Evolutionary conservation across 371 early-diverging fungal genomes (phyloP), one percentile per base, ranked within the genome.

Genomic region (Mortierella sp.): DNA sequence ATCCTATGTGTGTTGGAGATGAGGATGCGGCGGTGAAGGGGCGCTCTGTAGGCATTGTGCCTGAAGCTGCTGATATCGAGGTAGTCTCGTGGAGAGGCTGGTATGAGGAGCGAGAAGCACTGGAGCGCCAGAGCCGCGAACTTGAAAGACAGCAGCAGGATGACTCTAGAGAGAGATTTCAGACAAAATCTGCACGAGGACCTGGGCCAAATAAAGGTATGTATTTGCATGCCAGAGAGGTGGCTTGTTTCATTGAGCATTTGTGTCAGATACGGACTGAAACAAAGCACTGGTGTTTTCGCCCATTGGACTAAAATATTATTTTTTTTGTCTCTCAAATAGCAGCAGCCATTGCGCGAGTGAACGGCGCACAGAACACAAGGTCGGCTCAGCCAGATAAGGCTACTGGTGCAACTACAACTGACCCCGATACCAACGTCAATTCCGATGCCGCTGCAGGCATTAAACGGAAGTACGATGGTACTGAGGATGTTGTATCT

Each of bases 61-160:
- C 61, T 1, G 72, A 71, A 43, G 75, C 75, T 16, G 80, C 80
- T 2, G n/a, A 71, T 11, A 79, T 79, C 39, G 80, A 79, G 30
- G 47, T 79, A 28, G 28, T 79, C 0, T 26, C 75, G 1, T 79
- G 80, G 80, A 74, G 68, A 59, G 60, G 52, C 18, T 79, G 80
- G 80, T 71, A 68, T 49, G 72, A 71, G 0, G 74, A 79, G 11
- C 47, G 71, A n/a, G 75, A 74, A 49, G 75, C 39, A 3, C 45
- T n/a, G 11, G 75, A 74, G 22, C 61, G 75, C 1, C 72, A 66
- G 60, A 24, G 47, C 30, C 70, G 79, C 5, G 69, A 68, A 10
- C 18, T 39, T n/a, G 59, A 22, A 3, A 49, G 22, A 52, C 40
- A 60, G 55, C 68, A 62, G 39, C 69, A 45, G 39, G n/a, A 39